A percentile compares a stretch with the other conserved stretches of the same genome.
Conservation (phyloP, 768 basidiomycete species). For the Suillus weaverae region DNA sequence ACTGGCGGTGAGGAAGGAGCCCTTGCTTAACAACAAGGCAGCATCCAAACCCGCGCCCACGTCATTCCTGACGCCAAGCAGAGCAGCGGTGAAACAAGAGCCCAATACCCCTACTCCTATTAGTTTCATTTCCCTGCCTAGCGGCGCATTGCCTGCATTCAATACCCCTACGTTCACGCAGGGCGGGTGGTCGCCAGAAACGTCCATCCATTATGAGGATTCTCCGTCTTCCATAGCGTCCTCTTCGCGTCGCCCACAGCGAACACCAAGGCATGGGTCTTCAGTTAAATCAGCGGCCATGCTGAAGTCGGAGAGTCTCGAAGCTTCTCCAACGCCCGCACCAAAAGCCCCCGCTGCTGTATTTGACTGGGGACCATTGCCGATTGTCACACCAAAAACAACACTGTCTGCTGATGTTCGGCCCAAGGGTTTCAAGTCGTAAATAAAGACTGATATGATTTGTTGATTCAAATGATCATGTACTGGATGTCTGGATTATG, state of each 20-base stretch:
- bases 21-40: slow-evolving; percentile 64
- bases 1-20: slow-evolving; percentile 57
- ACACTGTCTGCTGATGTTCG: slow-evolving; percentile 18
- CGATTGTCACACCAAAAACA: slow-evolving; percentile 13
- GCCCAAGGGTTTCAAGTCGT: not conserved
- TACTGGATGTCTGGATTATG: slow-evolving; percentile 1
- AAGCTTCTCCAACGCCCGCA: not conserved
- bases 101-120: slow-evolving; percentile 10
- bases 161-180: slow-evolving; percentile 18
- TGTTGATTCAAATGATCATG: not conserved
- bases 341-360: slow-evolving; percentile 3
- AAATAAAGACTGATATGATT: not conserved
- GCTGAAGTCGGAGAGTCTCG: slow-evolving; percentile 2
- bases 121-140: slow-evolving; percentile 14
- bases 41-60: slow-evolving; percentile 17
- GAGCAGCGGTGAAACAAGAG: slow-evolving; percentile 15
- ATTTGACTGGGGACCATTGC: slow-evolving; percentile 26
- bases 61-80: slow-evolving; percentile 32
- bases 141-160: slow-evolving; percentile 24
- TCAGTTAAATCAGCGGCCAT: slow-evolving; percentile 1
- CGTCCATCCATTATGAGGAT: slow-evolving; percentile 19
- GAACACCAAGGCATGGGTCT: slow-evolving; percentile 5
- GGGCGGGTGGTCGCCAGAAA: slow-evolving; percentile 22
- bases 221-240: slow-evolving; percentile 16
- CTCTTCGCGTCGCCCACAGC: slow-evolving; percentile 18